phyloP scores from a whole-genome alignment of 2,329 filamentous ascomycete genomes.

The Phoma sp. region DNA sequence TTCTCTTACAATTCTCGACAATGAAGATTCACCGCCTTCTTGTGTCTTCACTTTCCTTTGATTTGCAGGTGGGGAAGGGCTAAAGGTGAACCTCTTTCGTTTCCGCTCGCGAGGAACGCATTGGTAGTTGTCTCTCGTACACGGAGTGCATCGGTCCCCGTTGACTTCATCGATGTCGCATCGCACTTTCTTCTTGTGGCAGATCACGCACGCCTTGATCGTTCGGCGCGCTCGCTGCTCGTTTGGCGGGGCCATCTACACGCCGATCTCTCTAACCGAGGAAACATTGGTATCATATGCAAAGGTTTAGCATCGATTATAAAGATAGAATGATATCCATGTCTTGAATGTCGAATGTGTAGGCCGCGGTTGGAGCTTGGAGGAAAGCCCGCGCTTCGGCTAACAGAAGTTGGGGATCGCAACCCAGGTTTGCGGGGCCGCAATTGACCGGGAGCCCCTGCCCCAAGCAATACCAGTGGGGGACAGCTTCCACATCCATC shows the following conservation, averaged over 20 bases:
- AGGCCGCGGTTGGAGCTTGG: slow-evolving; percentile 3
- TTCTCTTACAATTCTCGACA: slow-evolving; percentile 20
- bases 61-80: slow-evolving; percentile 34
- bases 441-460: slow-evolving; percentile 4
- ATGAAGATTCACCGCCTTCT: slow-evolving; percentile 18
- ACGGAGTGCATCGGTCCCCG: slow-evolving; percentile 50
- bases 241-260: slow-evolving; percentile 23
- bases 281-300: slow-evolving; percentile 5
- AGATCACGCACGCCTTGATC: slow-evolving; percentile 51
- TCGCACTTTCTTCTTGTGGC: slow-evolving; percentile 54
- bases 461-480: background rate
- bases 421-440: slow-evolving; percentile 14
- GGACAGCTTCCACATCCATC: background rate
- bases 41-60: slow-evolving; percentile 23
- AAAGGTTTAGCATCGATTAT: background rate
- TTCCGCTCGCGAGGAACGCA: slow-evolving; percentile 44
- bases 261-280: background rate
- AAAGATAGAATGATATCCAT: too few species aligned
- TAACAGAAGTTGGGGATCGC: background rate
- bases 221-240: slow-evolving; percentile 35
- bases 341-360: background rate
- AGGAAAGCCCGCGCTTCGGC: slow-evolving; percentile 1
- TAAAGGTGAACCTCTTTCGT: slow-evolving; percentile 44
- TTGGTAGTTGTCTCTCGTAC: slow-evolving; percentile 42
- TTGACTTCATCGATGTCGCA: slow-evolving; percentile 38